Base-by-base conservation (phyloP, 768 basidiomycete species). In the Calvatia gigantea region DNA sequence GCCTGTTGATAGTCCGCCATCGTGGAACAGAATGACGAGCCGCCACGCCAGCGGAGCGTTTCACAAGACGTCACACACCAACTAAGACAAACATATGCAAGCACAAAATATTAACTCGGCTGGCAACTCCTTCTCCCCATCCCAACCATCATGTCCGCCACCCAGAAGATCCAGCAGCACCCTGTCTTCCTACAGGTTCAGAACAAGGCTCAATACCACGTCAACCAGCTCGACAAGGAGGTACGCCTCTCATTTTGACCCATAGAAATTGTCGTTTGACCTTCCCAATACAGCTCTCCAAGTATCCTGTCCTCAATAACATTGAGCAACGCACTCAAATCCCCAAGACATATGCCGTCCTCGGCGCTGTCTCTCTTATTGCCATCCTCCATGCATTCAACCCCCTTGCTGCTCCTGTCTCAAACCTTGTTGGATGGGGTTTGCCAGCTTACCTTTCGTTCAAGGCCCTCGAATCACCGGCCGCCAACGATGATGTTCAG, bases 221-320 rank as follows among this genome's bases (percentile, higher is more conserved):
- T 92, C 66, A 75, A 69, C 72, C 90, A 95, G 79, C 88, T 98
- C 67, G 96, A 98, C 79, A 97, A 97, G 72, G 95, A 98, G 89
- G 95, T 94, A 41, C 35, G 83, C 75, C 8, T 17, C 37, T 14
- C 17, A 35, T 19, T 47, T 32, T 41, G 48, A 49, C 46, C 44
- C 27, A 9, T 57, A 25, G 21, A 6, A 31, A 47, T 46, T 23
- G 39, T 51, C 29, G n/a, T 27, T 50, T 52, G 29, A 39, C 5
- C 32, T 58, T 33, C 54, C 56, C 48, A 33, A 47, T 51, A 14
- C 66, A 90, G 88, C 84, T 91, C 60, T 76, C 83, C 65, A 94
- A 91, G 79, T 98, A 94, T 72, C 89, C 93, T 19, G 79, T 88
- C 53, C 78, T 98, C 66, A 85, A 81, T 77, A 79, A 81, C 63